Percentiles rank a stretch among this genome's conserved stretches.
These are phyloP conservation scores for Apostasia ramifera DNA, from an alignment of 106 monocot genomes.

Conservation along the genomic window DNA sequence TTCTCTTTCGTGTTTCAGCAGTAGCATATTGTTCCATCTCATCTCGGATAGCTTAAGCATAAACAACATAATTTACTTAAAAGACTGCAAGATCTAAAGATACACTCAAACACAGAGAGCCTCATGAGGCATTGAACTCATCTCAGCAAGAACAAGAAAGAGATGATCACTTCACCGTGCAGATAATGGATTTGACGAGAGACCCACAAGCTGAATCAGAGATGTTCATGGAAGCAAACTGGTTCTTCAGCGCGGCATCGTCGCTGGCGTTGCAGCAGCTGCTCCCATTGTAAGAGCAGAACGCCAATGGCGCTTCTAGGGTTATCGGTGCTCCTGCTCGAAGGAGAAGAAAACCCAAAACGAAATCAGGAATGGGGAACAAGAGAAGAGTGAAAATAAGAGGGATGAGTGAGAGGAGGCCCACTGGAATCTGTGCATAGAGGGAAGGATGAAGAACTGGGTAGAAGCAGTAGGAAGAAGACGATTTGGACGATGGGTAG, in stretches of 20 bases:
- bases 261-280: conserved; percentile 65
- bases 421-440: conserved; percentile 55
- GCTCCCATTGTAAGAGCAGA: conserved; percentile 68
- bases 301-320: conserved; percentile 40
- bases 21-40: background rate
- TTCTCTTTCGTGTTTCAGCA: background rate
- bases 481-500: background rate
- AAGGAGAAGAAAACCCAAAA: background rate
- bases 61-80: background rate
- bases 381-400: background rate
- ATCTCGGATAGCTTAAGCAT: background rate
- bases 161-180: conserved; percentile 29
- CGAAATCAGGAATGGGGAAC: background rate
- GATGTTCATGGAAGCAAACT: conserved; percentile 58
- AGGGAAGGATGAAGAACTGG: conserved; percentile 21
- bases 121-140: too few species aligned
- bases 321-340: conserved; percentile 53
- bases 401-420: background rate
- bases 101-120: background rate
- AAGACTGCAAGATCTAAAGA: background rate
- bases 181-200: conserved; percentile 37
- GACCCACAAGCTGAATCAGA: conserved; percentile 51
- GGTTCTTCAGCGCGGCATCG: conserved; percentile 39
- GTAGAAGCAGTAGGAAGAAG: conserved; percentile 14
- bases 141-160: too few species aligned